phyloP scores from a whole-genome alignment of 2,329 filamentous ascomycete genomes.

The Amesomyces nigricolor region DNA sequence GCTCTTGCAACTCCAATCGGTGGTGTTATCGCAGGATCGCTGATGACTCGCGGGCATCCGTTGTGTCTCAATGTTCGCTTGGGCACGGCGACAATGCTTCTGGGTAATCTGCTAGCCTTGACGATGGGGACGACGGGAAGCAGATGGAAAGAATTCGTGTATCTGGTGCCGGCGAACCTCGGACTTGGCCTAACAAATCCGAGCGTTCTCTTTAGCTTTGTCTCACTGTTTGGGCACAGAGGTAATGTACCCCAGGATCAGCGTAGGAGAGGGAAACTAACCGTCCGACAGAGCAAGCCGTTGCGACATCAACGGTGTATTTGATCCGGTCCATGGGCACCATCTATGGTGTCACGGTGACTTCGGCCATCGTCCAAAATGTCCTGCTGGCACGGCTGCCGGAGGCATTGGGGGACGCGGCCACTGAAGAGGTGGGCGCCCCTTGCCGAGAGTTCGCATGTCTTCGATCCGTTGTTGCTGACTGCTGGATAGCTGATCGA shows the following conservation, averaged over 20 bases:
- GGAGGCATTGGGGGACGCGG: slow-evolving; percentile 41
- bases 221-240: slow-evolving; percentile 57
- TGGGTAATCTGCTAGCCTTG: slow-evolving; percentile 50
- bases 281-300: slow-evolving; percentile 52
- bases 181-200: slow-evolving; percentile 58
- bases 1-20: slow-evolving; percentile 55
- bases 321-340: slow-evolving; percentile 58
- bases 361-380: slow-evolving; percentile 58
- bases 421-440: slow-evolving; percentile 20
- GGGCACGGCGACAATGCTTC: slow-evolving; percentile 45
- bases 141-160: slow-evolving; percentile 51
- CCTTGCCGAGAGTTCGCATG: too few relatives aligned
- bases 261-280: background rate
- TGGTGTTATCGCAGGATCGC: slow-evolving; percentile 49
- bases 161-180: slow-evolving; percentile 53
- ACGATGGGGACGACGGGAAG: slow-evolving; percentile 37
- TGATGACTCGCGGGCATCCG: slow-evolving; percentile 49
- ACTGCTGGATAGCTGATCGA: slow-evolving; percentile 48
- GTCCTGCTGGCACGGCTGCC: slow-evolving; percentile 49
- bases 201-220: slow-evolving; percentile 54
- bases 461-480: background rate
- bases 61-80: slow-evolving; percentile 41
- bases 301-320: slow-evolving; percentile 58
- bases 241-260: slow-evolving; percentile 35
- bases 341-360: slow-evolving; percentile 60